A percentile compares a stretch with the other conserved stretches of the same genome.
These are phyloP conservation scores for Elongisporangium prolatum DNA, from an alignment of 352 stramenopile species.

Conservation along the genomic window DNA sequence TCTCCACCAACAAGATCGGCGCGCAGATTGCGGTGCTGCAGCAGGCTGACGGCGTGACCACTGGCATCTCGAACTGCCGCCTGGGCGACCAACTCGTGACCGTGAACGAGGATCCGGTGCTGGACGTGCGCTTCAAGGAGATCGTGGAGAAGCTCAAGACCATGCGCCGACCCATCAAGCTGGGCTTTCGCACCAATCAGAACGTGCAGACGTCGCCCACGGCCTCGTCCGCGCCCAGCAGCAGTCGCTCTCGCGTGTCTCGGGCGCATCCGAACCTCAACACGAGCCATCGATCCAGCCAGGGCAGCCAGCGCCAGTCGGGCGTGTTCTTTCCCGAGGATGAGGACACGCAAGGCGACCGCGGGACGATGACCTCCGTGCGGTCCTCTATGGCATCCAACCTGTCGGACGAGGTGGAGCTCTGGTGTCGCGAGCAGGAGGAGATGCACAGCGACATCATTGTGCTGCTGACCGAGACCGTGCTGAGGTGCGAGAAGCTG, in stretches of 20 bases:
- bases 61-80: slow-evolving; percentile 70
- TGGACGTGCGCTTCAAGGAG: slow-evolving; percentile 50
- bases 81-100: slow-evolving; percentile 71
- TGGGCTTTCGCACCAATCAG: slow-evolving; percentile 65
- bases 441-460: slow-evolving; percentile 84
- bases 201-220: slow-evolving; percentile 65
- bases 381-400: slow-evolving; percentile 44
- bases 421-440: slow-evolving; percentile 77
- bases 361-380: slow-evolving; percentile 36
- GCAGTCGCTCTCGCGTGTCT: not conserved
- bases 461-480: slow-evolving; percentile 75
- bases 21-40: slow-evolving; percentile 79
- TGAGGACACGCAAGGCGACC: slow-evolving; percentile 18
- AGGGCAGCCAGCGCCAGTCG: slow-evolving; percentile 3
- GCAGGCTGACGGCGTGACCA: slow-evolving; percentile 71
- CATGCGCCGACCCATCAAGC: slow-evolving; percentile 56
- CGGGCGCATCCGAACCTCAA: not conserved
- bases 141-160: slow-evolving; percentile 80
- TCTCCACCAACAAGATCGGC: slow-evolving; percentile 67
- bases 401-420: slow-evolving; percentile 72
- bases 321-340: slow-evolving; percentile 17
- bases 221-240: slow-evolving; percentile 9
- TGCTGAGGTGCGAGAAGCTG: slow-evolving; percentile 73
- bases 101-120: slow-evolving; percentile 68
- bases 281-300: slow-evolving; percentile 10